Base-by-base conservation (phyloP, 2,329 filamentous ascomycete species). In the Immersiporthe knoxdaviesiana region DNA sequence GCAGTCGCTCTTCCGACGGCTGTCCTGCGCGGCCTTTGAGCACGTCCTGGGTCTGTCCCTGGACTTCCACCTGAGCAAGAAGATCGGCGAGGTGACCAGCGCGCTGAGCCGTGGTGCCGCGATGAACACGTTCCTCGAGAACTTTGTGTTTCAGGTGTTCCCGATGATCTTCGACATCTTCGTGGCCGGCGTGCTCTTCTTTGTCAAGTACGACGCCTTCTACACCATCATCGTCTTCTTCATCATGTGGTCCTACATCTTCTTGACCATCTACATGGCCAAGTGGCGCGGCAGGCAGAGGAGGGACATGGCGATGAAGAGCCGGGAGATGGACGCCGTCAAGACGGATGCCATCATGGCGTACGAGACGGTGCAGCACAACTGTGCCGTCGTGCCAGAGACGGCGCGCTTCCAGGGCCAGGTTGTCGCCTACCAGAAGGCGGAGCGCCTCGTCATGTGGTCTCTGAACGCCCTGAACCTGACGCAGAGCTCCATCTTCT, bases 401-500 rank as follows among this genome's bases (percentile, higher is more conserved):
- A 88, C 87, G 56, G 81, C 84, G 65, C 81, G 86, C 8, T 90
- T 88, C 74, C 83, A 81, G 39, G 79, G 84, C 30, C 85, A 87
- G 16, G 87, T 90, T 0, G 77, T 80, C 64, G 83, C 83, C 72
- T 90, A 85, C 73, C 88, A 90, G 71, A 80, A 79, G 12, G 86
- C 86, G 12, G 86, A 89, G 76, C 86, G 86, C 67, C 79, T 84
- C 66, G 86, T 89, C 24, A 80, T 83, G 66, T 81, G 85, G 72
- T 88, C 86, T 2, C 76, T 88, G 66, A 87, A 87, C 73, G 78
- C 84, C 8, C 84, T 90, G 76, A 90, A 90, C 74, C 84, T 88
- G 14, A 85, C 85, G 0, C 88, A 90, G 72, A 89, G 87, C 76
- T 83, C 88, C 65, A 84, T 90, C n/a, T 90, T 90, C 74, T 88